Conservation (phyloP, 495 filamentous ascomycete genomes). For the Xylaria sp. region DNA sequence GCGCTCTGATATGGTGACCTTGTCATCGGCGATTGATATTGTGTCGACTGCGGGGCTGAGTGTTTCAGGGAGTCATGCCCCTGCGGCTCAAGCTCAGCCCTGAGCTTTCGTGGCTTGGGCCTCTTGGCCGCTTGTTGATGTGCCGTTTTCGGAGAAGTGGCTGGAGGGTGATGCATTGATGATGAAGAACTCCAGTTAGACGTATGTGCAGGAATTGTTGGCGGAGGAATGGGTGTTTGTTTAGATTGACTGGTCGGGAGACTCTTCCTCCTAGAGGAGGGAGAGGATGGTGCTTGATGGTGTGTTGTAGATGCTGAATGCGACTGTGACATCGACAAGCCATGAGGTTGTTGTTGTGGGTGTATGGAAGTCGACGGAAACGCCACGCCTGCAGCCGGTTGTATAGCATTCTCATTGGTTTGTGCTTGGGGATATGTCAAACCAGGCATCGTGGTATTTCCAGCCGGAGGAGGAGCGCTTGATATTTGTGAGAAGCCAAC, state of each 20-base stretch:
- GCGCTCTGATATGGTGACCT: slow-evolving; percentile 37
- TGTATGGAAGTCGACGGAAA: slow-evolving; percentile 25
- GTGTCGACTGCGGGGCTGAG: slow-evolving; percentile 24
- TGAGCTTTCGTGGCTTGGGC: slow-evolving; percentile 34
- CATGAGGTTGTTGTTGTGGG: slow-evolving; percentile 20
- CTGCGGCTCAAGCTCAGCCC: slow-evolving; percentile 28
- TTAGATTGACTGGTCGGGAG: slow-evolving; percentile 33
- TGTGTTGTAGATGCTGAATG: slow-evolving; percentile 3
- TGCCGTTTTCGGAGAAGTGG: slow-evolving; percentile 27
- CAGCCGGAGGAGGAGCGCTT: slow-evolving; percentile 22
- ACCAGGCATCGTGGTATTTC: slow-evolving; percentile 24
- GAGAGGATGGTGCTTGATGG: slow-evolving; percentile 24
- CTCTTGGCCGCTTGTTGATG: slow-evolving; percentile 32
- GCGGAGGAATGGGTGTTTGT: slow-evolving; percentile 32
- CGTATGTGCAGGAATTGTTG: slow-evolving; percentile 27
- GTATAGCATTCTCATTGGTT: slow-evolving; percentile 20
- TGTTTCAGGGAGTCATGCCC: slow-evolving; percentile 29
- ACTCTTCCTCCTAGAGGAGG: slow-evolving; percentile 33
- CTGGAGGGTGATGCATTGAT: slow-evolving; percentile 21
- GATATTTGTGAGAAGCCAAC: slow-evolving; percentile 30
- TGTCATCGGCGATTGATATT: slow-evolving; percentile 31
- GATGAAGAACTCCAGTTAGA: slow-evolving; percentile 33
- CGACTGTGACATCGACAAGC: slow-evolving; percentile 17
- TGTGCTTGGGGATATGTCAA: slow-evolving; percentile 36
- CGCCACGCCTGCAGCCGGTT: slow-evolving; percentile 26